Percentiles rank a stretch among this genome's conserved stretches.
Conservation (phyloP, 2,329 filamentous ascomycete species). For the Daldinia eschscholtzii region DNA sequence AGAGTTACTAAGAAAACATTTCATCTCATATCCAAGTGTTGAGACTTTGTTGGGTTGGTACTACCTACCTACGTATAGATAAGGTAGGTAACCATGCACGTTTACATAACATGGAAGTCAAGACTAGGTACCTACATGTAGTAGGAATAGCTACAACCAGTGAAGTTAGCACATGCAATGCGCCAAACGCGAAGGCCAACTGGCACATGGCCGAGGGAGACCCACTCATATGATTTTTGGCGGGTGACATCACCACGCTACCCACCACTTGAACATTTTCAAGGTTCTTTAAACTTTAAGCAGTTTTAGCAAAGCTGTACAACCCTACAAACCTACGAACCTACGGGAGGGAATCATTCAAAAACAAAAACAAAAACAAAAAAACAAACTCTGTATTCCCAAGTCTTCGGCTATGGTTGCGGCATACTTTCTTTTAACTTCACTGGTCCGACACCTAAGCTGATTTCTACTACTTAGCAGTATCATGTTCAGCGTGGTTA, state of each 20-base stretch:
- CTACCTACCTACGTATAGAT: no score
- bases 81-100: no score
- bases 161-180: slow-evolving; percentile 29
- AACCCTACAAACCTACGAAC: not conserved
- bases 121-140: no score
- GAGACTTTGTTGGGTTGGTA: no score
- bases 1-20: not conserved
- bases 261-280: slow-evolving; percentile 23
- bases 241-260: slow-evolving; percentile 41
- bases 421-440: slow-evolving; percentile 8
- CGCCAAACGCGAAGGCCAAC: slow-evolving; percentile 35
- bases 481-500: slow-evolving; percentile 12
- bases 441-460: not conserved
- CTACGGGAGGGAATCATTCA: not conserved
- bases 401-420: slow-evolving; percentile 18
- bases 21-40: no score
- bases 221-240: slow-evolving; percentile 28
- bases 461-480: not conserved
- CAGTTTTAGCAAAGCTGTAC: slow-evolving; percentile 10
- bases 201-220: slow-evolving; percentile 34
- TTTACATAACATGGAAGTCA: no score
- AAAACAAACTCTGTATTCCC: slow-evolving; percentile 6
- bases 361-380: no score
- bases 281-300: slow-evolving; percentile 1
- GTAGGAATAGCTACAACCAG: no score